phyloP scores from a whole-genome alignment of 2,329 filamentous ascomycete species.

The Monosporascus sp. region DNA sequence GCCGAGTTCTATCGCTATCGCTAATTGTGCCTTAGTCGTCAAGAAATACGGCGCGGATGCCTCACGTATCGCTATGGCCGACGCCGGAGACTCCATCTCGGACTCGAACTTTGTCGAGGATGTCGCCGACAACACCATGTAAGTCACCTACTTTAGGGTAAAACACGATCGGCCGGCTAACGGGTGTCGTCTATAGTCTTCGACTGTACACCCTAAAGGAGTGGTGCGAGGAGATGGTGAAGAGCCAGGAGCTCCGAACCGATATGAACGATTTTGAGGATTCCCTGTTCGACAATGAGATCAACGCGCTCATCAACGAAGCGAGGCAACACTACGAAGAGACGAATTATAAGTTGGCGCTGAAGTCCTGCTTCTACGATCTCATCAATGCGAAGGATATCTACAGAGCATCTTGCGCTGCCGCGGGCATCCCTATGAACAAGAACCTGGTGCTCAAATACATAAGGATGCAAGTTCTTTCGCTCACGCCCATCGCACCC shows the following conservation, averaged over 20 bases:
- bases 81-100: constrained; percentile 88
- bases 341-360: constrained; percentile 79
- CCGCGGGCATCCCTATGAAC: constrained; percentile 73
- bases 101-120: constrained; percentile 98
- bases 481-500: constrained; percentile 79
- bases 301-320: constrained; percentile 78
- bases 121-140: constrained; percentile 79
- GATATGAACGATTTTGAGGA: constrained; percentile 75
- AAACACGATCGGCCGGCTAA: too few relatives aligned
- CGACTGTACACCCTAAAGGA: constrained; percentile 77
- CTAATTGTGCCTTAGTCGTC: constrained; percentile 43
- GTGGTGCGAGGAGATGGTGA: constrained; percentile 84
- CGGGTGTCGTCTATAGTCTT: constrained; percentile 33
- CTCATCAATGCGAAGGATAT: constrained; percentile 76
- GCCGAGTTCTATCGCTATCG: too few relatives aligned
- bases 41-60: constrained; percentile 95
- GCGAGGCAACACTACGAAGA: constrained; percentile 72
- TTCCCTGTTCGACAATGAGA: constrained; percentile 85
- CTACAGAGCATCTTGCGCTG: constrained; percentile 54
- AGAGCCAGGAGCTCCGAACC: constrained; percentile 70
- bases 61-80: constrained; percentile 82
- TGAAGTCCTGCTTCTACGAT: constrained; percentile 86
- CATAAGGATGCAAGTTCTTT: constrained; percentile 78
- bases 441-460: constrained; percentile 73
- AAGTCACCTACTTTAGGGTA: too few relatives aligned